Conservation (phyloP, 2,329 filamentous ascomycete species). For the Trichoderma sp. region DNA sequence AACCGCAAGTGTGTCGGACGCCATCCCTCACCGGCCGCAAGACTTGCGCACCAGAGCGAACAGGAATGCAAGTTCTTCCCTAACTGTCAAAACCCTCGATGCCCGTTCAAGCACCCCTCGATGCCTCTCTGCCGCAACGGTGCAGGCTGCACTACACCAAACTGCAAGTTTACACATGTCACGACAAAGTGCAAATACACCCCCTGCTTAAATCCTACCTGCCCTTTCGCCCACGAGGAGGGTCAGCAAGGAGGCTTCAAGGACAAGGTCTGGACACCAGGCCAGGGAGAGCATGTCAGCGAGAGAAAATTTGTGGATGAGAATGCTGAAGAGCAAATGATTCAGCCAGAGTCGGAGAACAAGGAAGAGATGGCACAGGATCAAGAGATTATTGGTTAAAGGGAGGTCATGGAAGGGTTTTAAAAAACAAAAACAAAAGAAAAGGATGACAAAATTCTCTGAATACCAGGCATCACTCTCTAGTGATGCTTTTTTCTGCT, state of each 20-base stretch:
- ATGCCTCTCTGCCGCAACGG: slow-evolving; percentile 90
- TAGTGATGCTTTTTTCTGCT: neutral
- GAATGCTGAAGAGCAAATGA: slow-evolving; percentile 64
- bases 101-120: slow-evolving; percentile 83
- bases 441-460: slow-evolving; percentile 15
- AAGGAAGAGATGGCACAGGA: slow-evolving; percentile 42
- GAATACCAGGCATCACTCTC: slow-evolving; percentile 19
- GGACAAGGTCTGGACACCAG: slow-evolving; percentile 88
- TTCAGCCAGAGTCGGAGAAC: slow-evolving; percentile 55
- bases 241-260: slow-evolving; percentile 82
- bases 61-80: slow-evolving; percentile 89
- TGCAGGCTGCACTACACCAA: slow-evolving; percentile 74
- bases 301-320: slow-evolving; percentile 85
- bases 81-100: slow-evolving; percentile 83
- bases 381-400: slow-evolving; percentile 38
- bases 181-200: slow-evolving; percentile 84
- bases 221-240: slow-evolving; percentile 84
- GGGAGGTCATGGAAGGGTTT: slow-evolving; percentile 18
- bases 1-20: slow-evolving; percentile 90
- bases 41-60: slow-evolving; percentile 73
- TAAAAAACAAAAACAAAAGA: neutral
- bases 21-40: slow-evolving; percentile 87
- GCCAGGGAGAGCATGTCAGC: slow-evolving; percentile 66
- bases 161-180: slow-evolving; percentile 88
- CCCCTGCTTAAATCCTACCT: slow-evolving; percentile 85